Evolutionary conservation across 192 early-diverging fungal genomes (phyloP).

Genomic region (Coemansia sp.): DNA sequence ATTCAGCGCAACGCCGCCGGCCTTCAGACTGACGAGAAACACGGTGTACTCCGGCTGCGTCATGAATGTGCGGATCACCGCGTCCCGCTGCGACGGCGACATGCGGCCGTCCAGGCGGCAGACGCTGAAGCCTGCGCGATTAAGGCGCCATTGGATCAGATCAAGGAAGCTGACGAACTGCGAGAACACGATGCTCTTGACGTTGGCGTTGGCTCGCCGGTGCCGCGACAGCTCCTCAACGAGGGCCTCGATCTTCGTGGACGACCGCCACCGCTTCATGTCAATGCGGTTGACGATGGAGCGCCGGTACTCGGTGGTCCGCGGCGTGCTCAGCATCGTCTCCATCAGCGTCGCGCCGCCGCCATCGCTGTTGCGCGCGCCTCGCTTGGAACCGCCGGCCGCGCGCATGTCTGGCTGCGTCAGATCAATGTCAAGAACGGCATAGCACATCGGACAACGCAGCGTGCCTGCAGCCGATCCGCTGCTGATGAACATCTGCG

Average conservation of each 20-base stretch:
- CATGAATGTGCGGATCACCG: conserved; percentile 72
- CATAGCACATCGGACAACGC: conserved; percentile 83
- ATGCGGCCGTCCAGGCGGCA: conserved; percentile 81
- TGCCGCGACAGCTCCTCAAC: conserved; percentile 82
- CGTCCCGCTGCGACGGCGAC: conserved; percentile 73
- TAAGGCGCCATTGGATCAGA: conserved; percentile 86
- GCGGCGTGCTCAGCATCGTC: conserved; percentile 54
- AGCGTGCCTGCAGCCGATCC: conserved; percentile 33
- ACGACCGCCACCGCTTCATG: conserved; percentile 82
- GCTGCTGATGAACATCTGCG: conserved; percentile 54
- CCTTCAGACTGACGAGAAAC: conserved; percentile 88
- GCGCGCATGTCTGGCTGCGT: conserved; percentile 53
- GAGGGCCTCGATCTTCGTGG: conserved; percentile 93
- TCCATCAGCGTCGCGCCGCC: conserved; percentile 36
- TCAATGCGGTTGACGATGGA: conserved; percentile 94
- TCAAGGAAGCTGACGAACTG: conserved; percentile 91
- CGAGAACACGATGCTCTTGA: conserved; percentile 80
- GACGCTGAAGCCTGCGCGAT: conserved; percentile 79
- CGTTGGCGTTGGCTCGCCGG: conserved; percentile 68
- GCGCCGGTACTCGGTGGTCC: conserved; percentile 52
- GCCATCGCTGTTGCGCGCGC: neutral
- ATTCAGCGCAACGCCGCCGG: conserved; percentile 90
- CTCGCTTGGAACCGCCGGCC: neutral
- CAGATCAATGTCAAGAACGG: conserved; percentile 72
- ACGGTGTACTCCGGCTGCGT: conserved; percentile 80